Base-by-base conservation (phyloP, 2,329 filamentous ascomycete genomes). In the Biscogniauxia marginata region DNA sequence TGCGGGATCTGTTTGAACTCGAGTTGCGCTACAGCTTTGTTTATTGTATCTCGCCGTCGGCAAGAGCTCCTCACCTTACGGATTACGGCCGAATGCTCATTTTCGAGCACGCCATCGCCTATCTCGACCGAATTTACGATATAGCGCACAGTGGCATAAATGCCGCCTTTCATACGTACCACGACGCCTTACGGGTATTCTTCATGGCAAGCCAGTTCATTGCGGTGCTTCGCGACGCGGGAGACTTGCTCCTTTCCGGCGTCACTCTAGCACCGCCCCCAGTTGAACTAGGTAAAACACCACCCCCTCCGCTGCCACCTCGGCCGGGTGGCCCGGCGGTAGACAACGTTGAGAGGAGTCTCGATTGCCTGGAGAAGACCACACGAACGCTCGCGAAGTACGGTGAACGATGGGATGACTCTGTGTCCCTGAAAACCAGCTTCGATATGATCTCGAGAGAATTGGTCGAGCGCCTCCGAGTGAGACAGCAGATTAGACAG, bases 1-100 rank as follows among this genome's bases (percentile, higher is more conserved):
- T 93, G 60, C 83, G 86, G 43, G 83, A 89, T 49, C 84, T 93
- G 62, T 96, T 97, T 67, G 89, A 95, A 60, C 84, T 96, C 16
- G 95, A 99, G 70, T 75, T 96, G 45, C 83, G 93, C 48, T 98
- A 96, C 75, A 96, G 91, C 68, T 95, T 91, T 65, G 88, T 96
- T 21, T 91, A 97, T 71, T 90, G 93, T 55, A 82, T 97, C 7
- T 91, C 91, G 0, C 91, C 92, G 0, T 93, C 89, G 34, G 84
- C 86, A 1, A 82, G 88, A 47, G 85, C 89, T 3, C 89, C 90
- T 0, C 79, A 83, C 20, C 85, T 93, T 50, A 87, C 85, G 3
- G 84, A 91, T 47, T 91, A 93, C 69, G 89, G 87, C 39, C 89
- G 91, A 59, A 79, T 86, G 24, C 79, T 96, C 21, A 90, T 96